Base-by-base conservation (phyloP, 1,139 yeast genomes). In the Scheffersomyces titani region DNA sequence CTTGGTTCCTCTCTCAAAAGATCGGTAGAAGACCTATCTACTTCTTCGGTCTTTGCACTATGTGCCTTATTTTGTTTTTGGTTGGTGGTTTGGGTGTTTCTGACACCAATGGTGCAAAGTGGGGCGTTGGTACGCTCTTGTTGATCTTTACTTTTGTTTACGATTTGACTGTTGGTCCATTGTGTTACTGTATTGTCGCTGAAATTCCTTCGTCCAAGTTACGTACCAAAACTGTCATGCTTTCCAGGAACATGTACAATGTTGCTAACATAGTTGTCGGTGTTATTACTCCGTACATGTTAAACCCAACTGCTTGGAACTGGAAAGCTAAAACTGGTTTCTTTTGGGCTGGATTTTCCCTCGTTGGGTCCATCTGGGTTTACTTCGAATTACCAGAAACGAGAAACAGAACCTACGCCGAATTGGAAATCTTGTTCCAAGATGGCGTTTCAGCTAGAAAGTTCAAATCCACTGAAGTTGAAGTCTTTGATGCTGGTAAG, bases 351-450 rank as follows among this genome's bases (percentile, higher is more conserved):
- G 88, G 82, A 0, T 69, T 82, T 53, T 73, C 82, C 22, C 57
- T 80, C 3, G n/a, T 72, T 24, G 70, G 75, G 52, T 66, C 73
- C 40, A 57, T 75, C 51, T 81, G 88, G 88, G 65, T 74, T 47
- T 83, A 68, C 68, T 84, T 84, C 68, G 79, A 84, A 53, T 72
- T 86, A 53, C 90, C 90, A 4, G 90, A 86, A 65, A 81, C 88
- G 19, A 77, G 74, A 65, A 80, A 77, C 54, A 79, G 87, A 67
- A 84, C 88, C 3, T 84, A 74, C 65, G 89, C 85, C 54, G 90
- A 86, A 66, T 69, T 86, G 65, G 90, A 86, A 69, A 64, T 71
- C 46, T 74, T 85, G 70, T 85, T 85, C 67, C 74, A 71, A 40
- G 67, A 72, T 51, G 64, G 68, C 6, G 75, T 81, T 44, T 66